Base-by-base conservation (phyloP, 2,329 filamentous ascomycete genomes). In the Clarireedia hainanense region DNA sequence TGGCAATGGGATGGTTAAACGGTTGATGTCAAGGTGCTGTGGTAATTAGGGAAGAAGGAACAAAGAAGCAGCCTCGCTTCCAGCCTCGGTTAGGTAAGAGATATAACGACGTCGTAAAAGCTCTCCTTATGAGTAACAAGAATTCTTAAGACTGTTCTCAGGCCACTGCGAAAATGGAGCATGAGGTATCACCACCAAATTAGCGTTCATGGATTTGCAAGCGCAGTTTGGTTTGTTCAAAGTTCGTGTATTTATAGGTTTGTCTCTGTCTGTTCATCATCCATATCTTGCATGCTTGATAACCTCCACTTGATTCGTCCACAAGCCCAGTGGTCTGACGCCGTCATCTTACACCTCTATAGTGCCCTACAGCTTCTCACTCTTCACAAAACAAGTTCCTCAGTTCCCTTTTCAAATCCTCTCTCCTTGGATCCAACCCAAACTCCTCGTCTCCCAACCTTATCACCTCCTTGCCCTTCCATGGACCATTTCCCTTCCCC, bases 361-460 rank as follows among this genome's bases (percentile, higher is more conserved):
- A 7, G n/a, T 20, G 14, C 17, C 6, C 20, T 26, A 5, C 4
- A 20, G 5, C 6, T 6, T 27, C 14, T 50, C 52, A 57, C 40
- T 64, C 57, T 23, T 61, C 57, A 48, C 50, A 47, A 58, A 64
- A 66, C 50, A 65, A 58, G 36, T 43, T 53, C 24, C 47, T 62
- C 55, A 64, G 52, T 26, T 66, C 63, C 47, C 42, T 61, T 26
- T 63, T 58, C 49, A 65, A 56, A 14, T 62, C 54, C 37, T 62
- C 53, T 12, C 53, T 61, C 17, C 34, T 58, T 24, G 55, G 24
- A 56, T 62, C 53, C 42, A 59, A 27, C 1, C 46, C 49, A 36
- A 17, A 50, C 23, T 57, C 42, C 40, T 57, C 56, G 50, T 53
- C 20, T 24, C 20, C 50, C 6, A 50, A 17, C 27, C 7, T 27